Conservation (phyloP, 2,329 filamentous ascomycete species). For the Hypoxylon sp. region DNA sequence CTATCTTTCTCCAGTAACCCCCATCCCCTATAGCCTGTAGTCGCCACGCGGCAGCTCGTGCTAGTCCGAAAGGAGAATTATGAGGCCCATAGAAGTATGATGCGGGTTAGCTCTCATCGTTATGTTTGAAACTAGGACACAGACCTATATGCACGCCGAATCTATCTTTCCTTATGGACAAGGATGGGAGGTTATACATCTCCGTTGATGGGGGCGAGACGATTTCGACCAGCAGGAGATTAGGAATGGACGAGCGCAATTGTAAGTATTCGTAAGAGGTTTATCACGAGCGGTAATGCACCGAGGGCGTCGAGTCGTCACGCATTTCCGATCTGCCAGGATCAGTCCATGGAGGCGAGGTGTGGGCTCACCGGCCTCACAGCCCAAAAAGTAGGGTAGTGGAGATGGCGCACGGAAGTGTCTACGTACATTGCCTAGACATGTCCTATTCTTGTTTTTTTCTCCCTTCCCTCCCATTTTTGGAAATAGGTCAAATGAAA, state of each 20-base stretch:
- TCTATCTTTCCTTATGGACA: not conserved
- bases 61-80: not conserved
- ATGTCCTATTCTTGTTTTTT: slow-evolving; percentile 2
- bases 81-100: not conserved
- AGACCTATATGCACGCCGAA: not conserved
- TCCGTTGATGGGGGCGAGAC: not conserved
- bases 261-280: slow-evolving; percentile 6
- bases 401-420: slow-evolving; percentile 9
- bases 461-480: slow-evolving; percentile 1
- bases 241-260: not conserved
- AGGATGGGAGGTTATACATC: not conserved
- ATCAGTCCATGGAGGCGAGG: slow-evolving; percentile 36
- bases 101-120: not conserved
- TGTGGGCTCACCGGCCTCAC: slow-evolving; percentile 31
- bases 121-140: not conserved
- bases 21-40: not conserved
- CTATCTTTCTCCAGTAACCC: not conserved
- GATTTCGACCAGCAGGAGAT: not conserved
- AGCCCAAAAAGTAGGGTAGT: slow-evolving; percentile 7
- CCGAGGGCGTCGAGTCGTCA: slow-evolving; percentile 14
- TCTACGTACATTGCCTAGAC: slow-evolving; percentile 14
- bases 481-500: slow-evolving; percentile 28
- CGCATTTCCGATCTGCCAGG: slow-evolving; percentile 26
- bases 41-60: not conserved
- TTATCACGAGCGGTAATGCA: slow-evolving; percentile 7